A percentile compares a stretch with the other conserved stretches of the same genome.
These are phyloP conservation scores for Fistulinella cinereoalba DNA, from an alignment of 1,284 basidiomycete species.

Conservation along the genomic window DNA sequence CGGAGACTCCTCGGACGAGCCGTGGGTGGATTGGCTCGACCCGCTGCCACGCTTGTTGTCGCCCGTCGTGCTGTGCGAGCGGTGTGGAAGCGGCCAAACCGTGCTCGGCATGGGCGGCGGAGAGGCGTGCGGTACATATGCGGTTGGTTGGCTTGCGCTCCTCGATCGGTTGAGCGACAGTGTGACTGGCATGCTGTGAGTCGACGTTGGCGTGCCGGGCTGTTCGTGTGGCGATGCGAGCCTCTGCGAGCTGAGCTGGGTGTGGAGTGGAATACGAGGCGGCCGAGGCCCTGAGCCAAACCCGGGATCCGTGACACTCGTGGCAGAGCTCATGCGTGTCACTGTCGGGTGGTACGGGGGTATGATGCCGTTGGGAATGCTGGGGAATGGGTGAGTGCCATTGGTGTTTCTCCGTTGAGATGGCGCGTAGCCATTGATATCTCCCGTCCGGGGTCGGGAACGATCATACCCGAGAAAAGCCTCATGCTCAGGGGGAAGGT, in stretches of 20 bases:
- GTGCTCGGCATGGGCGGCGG: conserved; percentile 58
- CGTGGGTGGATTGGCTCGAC: conserved; percentile 71
- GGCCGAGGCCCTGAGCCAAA: conserved; percentile 43
- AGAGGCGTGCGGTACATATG: conserved; percentile 56
- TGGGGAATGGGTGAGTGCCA: conserved; percentile 33
- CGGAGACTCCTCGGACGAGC: conserved; percentile 77
- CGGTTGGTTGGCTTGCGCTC: conserved; percentile 72
- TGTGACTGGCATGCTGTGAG: conserved; percentile 23
- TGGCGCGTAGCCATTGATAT: conserved; percentile 62
- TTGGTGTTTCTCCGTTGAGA: conserved; percentile 57
- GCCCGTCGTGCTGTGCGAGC: conserved; percentile 45
- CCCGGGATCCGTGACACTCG: conserved; percentile 50
- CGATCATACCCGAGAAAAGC: conserved; percentile 46
- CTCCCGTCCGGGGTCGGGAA: conserved; percentile 72
- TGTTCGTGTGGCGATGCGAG: conserved; percentile 54
- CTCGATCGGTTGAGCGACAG: conserved; percentile 54
- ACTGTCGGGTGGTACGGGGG: conserved; percentile 41
- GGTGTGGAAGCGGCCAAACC: conserved; percentile 53
- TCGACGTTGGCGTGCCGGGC: conserved; percentile 28
- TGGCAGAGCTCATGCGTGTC: conserved; percentile 46
- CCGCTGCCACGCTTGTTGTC: conserved; percentile 71
- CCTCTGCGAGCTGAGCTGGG: conserved; percentile 69
- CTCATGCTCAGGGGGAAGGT: conserved; percentile 57
- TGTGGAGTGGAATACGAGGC: conserved; percentile 54
- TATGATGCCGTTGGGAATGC: conserved; percentile 7